These are phyloP conservation scores for Letharia columbiana DNA, from an alignment of 495 filamentous ascomycete species.

Conservation along the genomic window DNA sequence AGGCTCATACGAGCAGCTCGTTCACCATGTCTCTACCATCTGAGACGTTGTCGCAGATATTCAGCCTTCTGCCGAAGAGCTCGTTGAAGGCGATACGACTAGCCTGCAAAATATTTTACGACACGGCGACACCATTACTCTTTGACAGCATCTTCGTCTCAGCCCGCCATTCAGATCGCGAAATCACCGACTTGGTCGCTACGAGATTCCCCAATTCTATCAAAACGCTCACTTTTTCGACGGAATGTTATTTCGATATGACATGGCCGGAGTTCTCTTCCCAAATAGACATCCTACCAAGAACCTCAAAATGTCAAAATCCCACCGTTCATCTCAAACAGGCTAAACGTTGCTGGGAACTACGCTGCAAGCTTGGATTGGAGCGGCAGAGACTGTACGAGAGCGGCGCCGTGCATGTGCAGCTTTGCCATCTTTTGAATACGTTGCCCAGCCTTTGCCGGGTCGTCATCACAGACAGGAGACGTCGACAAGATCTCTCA, in stretches of 20 bases:
- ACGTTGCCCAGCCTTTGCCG: neutral
- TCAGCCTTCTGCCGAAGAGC: too few species aligned
- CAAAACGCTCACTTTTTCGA: neutral
- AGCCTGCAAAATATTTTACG: neutral
- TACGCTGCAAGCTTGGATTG: neutral
- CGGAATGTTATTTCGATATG: too few species aligned
- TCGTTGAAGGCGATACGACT: too few species aligned
- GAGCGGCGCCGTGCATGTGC: neutral
- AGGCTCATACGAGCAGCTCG: too few species aligned
- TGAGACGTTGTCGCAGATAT: too few species aligned
- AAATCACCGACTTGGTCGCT: neutral
- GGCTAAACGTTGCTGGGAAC: neutral
- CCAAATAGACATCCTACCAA: too few species aligned
- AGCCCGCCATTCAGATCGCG: neutral
- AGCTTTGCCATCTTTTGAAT: neutral
- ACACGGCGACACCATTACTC: neutral
- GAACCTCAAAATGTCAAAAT: too few species aligned
- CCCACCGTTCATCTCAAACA: neutral
- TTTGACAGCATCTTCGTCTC: neutral
- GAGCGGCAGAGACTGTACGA: neutral
- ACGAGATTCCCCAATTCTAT: neutral
- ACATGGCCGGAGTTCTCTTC: neutral
- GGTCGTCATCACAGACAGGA: neutral
- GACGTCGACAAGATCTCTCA: neutral
- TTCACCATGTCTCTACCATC: too few species aligned